Conservation (phyloP, 257 asterid genomes). For the Gentiana straminea region DNA sequence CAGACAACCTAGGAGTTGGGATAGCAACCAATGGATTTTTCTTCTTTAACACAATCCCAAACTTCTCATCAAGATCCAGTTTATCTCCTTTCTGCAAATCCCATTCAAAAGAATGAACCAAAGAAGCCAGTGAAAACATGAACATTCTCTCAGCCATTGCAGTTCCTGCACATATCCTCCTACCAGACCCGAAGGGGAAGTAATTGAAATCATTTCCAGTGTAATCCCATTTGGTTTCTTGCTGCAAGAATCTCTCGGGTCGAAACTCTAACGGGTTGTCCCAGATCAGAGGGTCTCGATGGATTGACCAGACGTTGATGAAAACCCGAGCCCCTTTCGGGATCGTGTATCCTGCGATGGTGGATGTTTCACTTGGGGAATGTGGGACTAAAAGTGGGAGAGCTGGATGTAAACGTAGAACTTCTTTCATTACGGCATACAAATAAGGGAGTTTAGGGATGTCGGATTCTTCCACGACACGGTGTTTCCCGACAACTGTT, state of each 20-base stretch:
- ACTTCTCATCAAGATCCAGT: slow-evolving; percentile 40
- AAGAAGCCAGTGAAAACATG: slow-evolving; percentile 45
- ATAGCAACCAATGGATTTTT: slow-evolving; percentile 40
- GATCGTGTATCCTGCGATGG: slow-evolving; percentile 33
- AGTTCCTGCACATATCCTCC: slow-evolving; percentile 58
- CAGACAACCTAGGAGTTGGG: slow-evolving; percentile 41
- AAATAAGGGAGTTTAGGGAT: slow-evolving; percentile 37
- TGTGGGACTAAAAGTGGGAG: slow-evolving; percentile 68
- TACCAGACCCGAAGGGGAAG: slow-evolving; percentile 62
- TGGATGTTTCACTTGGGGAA: slow-evolving; percentile 41
- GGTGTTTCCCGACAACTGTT: slow-evolving; percentile 28
- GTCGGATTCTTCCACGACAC: slow-evolving; percentile 45
- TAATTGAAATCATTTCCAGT: slow-evolving; percentile 47
- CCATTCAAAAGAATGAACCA: slow-evolving; percentile 57
- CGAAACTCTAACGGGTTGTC: slow-evolving; percentile 30
- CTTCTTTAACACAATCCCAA: slow-evolving; percentile 58
- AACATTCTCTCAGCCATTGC: slow-evolving; percentile 61
- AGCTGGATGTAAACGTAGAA: slow-evolving; percentile 43
- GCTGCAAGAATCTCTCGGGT: slow-evolving; percentile 41
- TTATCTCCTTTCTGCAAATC: slow-evolving; percentile 23
- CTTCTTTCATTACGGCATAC: slow-evolving; percentile 46
- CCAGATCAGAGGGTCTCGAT: slow-evolving; percentile 49
- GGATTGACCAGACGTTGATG: slow-evolving; percentile 62
- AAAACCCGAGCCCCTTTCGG: slow-evolving; percentile 54
- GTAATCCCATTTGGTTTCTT: slow-evolving; percentile 24